Base-by-base conservation (phyloP, 768 basidiomycete species). In the Termitomyces sp. region DNA sequence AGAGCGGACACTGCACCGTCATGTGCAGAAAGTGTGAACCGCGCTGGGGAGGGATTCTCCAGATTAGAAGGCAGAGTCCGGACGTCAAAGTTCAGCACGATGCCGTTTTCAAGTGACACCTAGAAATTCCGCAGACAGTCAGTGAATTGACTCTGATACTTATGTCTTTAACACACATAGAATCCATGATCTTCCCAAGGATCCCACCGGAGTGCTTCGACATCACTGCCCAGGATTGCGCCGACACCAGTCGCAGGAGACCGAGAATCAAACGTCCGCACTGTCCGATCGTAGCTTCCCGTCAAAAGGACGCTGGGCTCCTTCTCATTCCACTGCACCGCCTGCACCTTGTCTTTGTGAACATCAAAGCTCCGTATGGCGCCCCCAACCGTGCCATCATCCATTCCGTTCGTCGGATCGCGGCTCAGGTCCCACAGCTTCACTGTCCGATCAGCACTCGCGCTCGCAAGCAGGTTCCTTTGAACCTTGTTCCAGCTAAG, bases 351-450 rank as follows among this genome's bases (percentile, higher is more conserved):
- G 72, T 97, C 94, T 68, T 85, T 90, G 70, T 94, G 92, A 31
- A 88, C 78, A 62, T 81, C 77, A 72, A 95, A 98, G 64, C 88
- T 94, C 58, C 92, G 81, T 65, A 98, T 82, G 24, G 95, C 95
- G 16, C 81, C 84, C 58, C 72, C 76, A 58, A 74, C 67, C 53
- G 83, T 76, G 12, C 73, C 79, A 41, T 75, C 79, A 48, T 65
- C 60, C 34, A 57, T 65, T 2, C 72, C 68, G 54, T 67, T 71
- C 13, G 77, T 77, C 5, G 85, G 82, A 53, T 85, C 81, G 15
- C 92, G 80, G 39, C 81, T 87, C 54, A 99, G 78, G 75, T 99
- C 97, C 97, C 96, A 99, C 28, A 99, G 74, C 72, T 99, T 99
- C 60, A 99, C 93, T 0, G 96, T 98, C 54, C 85, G 81, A 74